phyloP scores from a whole-genome alignment of 2,329 filamentous ascomycete species.

The Epicoccum nigrum region DNA sequence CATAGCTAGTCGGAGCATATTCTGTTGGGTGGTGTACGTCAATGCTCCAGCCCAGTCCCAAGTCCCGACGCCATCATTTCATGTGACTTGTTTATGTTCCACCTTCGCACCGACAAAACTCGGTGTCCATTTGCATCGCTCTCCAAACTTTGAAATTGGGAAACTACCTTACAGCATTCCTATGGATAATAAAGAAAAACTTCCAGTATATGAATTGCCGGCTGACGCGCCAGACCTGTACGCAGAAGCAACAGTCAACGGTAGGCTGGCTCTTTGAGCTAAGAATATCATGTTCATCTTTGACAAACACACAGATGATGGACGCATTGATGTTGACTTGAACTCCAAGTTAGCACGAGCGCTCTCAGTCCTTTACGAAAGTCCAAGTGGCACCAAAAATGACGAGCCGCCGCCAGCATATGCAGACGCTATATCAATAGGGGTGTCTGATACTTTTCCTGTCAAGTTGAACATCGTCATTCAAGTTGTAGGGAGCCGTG shows the following conservation, averaged over 20 bases:
- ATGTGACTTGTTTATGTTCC: not conserved
- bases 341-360: not conserved
- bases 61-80: no score
- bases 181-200: not conserved
- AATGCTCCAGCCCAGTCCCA: no score
- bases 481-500: slow-evolving; percentile 60
- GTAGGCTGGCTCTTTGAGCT: not conserved
- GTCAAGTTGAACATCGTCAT: slow-evolving; percentile 58
- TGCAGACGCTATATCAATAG: not conserved
- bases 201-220: not conserved
- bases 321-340: slow-evolving; percentile 7
- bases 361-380: slow-evolving; percentile 23
- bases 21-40: no score
- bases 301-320: not conserved
- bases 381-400: not conserved
- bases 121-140: not conserved
- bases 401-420: not conserved
- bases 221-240: not conserved
- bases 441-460: not conserved
- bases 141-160: not conserved
- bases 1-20: no score
- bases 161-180: not conserved
- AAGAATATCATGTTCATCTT: not conserved
- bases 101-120: not conserved
- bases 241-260: not conserved